Percentiles rank a stretch among this genome's conserved stretches.
Conservation (phyloP, 2,329 filamentous ascomycete species). For the Alternaria postmessia region DNA sequence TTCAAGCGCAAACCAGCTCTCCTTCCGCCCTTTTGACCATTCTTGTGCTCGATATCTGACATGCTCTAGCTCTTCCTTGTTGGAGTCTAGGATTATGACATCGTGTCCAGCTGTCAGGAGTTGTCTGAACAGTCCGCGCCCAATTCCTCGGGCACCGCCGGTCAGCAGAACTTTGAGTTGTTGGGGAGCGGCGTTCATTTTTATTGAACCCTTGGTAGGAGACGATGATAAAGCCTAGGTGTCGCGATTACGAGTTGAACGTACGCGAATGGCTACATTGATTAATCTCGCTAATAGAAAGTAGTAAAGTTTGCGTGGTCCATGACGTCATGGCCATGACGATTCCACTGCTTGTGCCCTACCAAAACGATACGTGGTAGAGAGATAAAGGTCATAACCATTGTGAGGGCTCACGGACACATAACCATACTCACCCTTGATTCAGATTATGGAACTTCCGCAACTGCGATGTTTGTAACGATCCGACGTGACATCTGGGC, state of each 20-base stretch:
- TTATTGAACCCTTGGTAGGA: neutral
- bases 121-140: slow-evolving; percentile 55
- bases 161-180: slow-evolving; percentile 48
- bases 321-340: neutral
- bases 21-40: slow-evolving; percentile 26
- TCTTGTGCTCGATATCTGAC: slow-evolving; percentile 41
- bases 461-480: neutral
- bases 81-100: slow-evolving; percentile 57
- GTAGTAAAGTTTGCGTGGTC: neutral
- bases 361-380: neutral
- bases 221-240: neutral
- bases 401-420: neutral
- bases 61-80: slow-evolving; percentile 52
- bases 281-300: neutral
- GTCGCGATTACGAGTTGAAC: neutral
- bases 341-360: neutral
- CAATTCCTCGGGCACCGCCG: slow-evolving; percentile 58
- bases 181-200: slow-evolving; percentile 7
- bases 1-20: slow-evolving; percentile 28
- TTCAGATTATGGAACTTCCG: neutral
- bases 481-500: neutral
- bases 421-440: neutral
- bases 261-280: neutral
- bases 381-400: neutral
- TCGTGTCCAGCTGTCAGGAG: slow-evolving; percentile 55